Evolutionary conservation across 352 stramenopile species (phyloP).

Genomic region (Pythium dissotocum): DNA sequence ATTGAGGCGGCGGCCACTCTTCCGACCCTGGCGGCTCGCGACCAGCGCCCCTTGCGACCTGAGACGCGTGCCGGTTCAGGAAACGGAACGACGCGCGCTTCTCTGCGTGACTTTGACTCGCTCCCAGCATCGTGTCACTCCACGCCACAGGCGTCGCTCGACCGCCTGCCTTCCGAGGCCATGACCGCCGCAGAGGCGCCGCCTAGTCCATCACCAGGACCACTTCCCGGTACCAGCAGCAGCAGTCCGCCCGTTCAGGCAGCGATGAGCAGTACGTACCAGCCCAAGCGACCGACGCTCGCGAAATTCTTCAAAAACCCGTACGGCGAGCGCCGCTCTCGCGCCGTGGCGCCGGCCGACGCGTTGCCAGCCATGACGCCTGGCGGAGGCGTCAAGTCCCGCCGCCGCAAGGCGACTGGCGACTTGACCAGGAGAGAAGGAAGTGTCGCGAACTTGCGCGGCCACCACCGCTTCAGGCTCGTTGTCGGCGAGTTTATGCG

Average conservation of each 20-base stretch:
- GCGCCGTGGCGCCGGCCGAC: constrained; percentile 60
- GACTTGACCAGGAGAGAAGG: constrained; percentile 42
- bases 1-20: constrained; percentile 13
- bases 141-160: constrained; percentile 17
- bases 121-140: constrained; percentile 19
- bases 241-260: constrained; percentile 30
- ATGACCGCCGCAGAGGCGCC: constrained; percentile 19
- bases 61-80: background rate
- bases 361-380: constrained; percentile 10
- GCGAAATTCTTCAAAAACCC: constrained; percentile 59
- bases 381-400: background rate
- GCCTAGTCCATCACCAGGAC: background rate
- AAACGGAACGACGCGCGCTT: constrained; percentile 9
- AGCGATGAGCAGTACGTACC: constrained; percentile 32
- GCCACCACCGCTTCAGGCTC: constrained; percentile 48
- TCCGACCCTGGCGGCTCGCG: constrained; percentile 2
- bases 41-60: background rate
- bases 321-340: constrained; percentile 61
- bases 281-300: constrained; percentile 62
- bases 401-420: constrained; percentile 41
- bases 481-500: constrained; percentile 80
- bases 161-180: constrained; percentile 7
- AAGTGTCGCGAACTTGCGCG: constrained; percentile 31
- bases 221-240: background rate
- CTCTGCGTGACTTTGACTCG: constrained; percentile 16